Base-by-base conservation (phyloP, 2,329 filamentous ascomycete species). In the Paraphaeosphaeria minitans region DNA sequence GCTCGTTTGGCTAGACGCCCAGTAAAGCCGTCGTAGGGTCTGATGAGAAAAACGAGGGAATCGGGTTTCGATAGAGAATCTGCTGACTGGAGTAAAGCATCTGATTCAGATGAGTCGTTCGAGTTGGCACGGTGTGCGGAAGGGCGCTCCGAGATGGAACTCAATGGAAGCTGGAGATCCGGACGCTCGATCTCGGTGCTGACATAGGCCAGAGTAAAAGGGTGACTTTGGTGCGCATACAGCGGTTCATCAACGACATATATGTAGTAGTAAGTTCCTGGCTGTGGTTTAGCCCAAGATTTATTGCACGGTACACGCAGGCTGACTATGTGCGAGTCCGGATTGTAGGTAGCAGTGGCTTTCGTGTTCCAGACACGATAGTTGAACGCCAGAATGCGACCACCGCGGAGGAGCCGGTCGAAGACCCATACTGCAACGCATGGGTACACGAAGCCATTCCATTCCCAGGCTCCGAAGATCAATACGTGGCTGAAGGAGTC, bases 11-110 rank as follows among this genome's bases (percentile, higher is more conserved):
- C 49, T 10, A 84, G 76, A n/a, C 79, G 74, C 5, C 73, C 77
- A 1, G 83, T 85, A 75, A 82, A 83, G 50, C 83, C 82, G 51
- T 80, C 73, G 63, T 81, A 83, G 0, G 82, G 83, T 1, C 82
- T 79, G 51, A 84, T 77, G 64, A 81, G 79, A 63, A 84, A 83
- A 4, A 78, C 74, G 7, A 84, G 68, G 8, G 63, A 61, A 19
- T 22, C 45, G 9, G 41, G 12, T 14, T 21, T 33, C 8, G 58
- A 27, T 13, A 52, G 19, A 1, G 46, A 37, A 13, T 14, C 27
- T 12, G 52, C 54, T 4, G 64, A 53, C 5, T 60, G 21, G 7
- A 75, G 66, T 1, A 75, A 59, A 0, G 72, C 75, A 4, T 79
- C 69, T 3, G 66, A 72, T 56, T 72, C 67, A 13, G 57, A 66